Evolutionary conservation across 1,284 basidiomycete genomes (phyloP), one percentile per base, ranked within the genome.

Genomic region (Bjerkandera adusta): DNA sequence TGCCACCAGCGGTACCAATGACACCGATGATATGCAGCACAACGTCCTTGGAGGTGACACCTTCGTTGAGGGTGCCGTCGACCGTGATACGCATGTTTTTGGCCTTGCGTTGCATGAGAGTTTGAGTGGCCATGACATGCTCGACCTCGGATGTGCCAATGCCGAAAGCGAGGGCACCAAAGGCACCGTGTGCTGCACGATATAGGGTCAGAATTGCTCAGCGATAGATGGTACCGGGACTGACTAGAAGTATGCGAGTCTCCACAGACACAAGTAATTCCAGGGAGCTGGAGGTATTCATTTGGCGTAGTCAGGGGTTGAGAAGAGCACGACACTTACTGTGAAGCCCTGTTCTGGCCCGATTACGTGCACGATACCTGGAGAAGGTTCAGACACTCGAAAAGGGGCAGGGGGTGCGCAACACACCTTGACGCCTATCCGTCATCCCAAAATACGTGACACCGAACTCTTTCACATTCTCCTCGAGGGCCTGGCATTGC

Each of bases 301-400:
- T 21, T 41, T 25, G 35, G 27, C 11, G n/a, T 42, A 30, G 2
- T 38, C 21, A 33, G 12, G 20, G 11, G 18, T 3, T 29, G 21
- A 20, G 24, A 24, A 2, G 30, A 5, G 37, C 5, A 48, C n/a
- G 36, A 47, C 26, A 61, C 77, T 44, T 59, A 86, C 86, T 40
- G 92, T 97, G 66, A 97, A 97, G 27, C 94, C 94, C 71, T 97
- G 92, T 65, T 97, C 94, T 40, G 95, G 94, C 41, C 94, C 95
- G 59, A 97, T 97, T 54, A 97, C 79, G 66, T 97, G 94, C 6
- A 97, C 94, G 57, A 97, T 97, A 50, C 93, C 88, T 92, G 54
- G 13, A 43, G 32, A 47, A 46, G 11, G 37, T n/a, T n/a, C n/a
- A n/a, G n/a, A n/a, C n/a, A n/a, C 15, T 15, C 15, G 43, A 16